Evolutionary conservation across 2,329 filamentous ascomycete species (phyloP).

Genomic region (Dactylellina leptospora): DNA sequence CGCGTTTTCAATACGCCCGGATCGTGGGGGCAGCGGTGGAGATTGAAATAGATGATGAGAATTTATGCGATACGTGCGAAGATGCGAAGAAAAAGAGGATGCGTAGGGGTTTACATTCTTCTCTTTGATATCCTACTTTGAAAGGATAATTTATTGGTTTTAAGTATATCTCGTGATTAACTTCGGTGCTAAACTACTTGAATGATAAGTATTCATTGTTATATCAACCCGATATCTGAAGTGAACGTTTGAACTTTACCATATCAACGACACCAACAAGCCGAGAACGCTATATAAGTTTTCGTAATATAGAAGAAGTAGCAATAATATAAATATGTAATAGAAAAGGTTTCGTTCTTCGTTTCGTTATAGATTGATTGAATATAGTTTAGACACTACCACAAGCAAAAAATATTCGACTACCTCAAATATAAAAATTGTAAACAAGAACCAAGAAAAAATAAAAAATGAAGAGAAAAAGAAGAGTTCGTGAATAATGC

Average conservation of each 20-base stretch:
- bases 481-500: slow-evolving; percentile 6
- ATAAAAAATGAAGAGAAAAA: slow-evolving; percentile 13
- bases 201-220: too few relatives aligned
- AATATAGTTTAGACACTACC: slow-evolving; percentile 36
- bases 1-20: not conserved
- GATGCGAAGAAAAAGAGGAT: slow-evolving; percentile 68
- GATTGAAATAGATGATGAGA: slow-evolving; percentile 19
- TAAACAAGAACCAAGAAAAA: slow-evolving; percentile 13
- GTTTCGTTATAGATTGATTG: not conserved
- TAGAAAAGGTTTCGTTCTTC: not conserved
- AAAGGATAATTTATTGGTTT: too few relatives aligned
- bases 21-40: not conserved
- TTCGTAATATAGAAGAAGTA: too few relatives aligned
- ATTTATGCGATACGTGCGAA: slow-evolving; percentile 70
- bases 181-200: too few relatives aligned
- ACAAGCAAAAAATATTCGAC: not conserved
- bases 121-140: too few relatives aligned
- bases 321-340: too few relatives aligned
- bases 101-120: not conserved
- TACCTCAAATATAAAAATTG: not conserved
- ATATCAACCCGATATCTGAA: too few relatives aligned
- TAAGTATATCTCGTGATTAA: too few relatives aligned
- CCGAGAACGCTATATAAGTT: not conserved
- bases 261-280: not conserved
- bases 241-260: too few relatives aligned